These are phyloP conservation scores for Amaranthus tricolor DNA, from an alignment of 179 eudicot species.

Conservation along the genomic window DNA sequence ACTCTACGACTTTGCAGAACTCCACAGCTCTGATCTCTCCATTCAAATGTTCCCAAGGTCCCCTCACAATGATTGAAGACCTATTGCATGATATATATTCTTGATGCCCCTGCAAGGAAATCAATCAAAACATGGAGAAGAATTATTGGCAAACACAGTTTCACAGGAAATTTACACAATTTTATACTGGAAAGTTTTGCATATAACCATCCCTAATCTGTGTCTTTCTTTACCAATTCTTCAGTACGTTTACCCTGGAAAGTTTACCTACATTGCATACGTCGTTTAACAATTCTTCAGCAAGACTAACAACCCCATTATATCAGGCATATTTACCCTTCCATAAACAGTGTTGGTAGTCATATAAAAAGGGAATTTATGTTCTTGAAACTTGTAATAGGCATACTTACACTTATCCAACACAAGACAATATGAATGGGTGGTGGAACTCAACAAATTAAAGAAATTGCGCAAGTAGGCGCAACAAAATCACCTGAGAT, in stretches of 20 bases:
- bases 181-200: background rate
- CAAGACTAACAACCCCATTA: background rate
- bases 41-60: constrained; percentile 69
- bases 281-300: background rate
- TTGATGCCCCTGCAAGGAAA: constrained; percentile 67
- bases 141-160: background rate
- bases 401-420: background rate
- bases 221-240: too few species aligned
- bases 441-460: background rate
- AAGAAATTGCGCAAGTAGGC: background rate
- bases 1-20: constrained; percentile 61
- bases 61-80: constrained; percentile 29
- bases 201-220: too few species aligned
- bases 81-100: constrained; percentile 44
- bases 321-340: background rate
- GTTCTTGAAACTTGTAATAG: background rate
- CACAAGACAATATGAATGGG: background rate
- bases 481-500: background rate
- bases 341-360: background rate
- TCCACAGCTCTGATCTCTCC: constrained; percentile 73
- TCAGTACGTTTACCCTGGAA: too few species aligned
- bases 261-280: too few species aligned
- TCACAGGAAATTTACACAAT: background rate
- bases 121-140: constrained; percentile 1
- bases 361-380: background rate